Evolutionary conservation across 768 basidiomycete species (phyloP).

Genomic region (Tylopilus sp.): DNA sequence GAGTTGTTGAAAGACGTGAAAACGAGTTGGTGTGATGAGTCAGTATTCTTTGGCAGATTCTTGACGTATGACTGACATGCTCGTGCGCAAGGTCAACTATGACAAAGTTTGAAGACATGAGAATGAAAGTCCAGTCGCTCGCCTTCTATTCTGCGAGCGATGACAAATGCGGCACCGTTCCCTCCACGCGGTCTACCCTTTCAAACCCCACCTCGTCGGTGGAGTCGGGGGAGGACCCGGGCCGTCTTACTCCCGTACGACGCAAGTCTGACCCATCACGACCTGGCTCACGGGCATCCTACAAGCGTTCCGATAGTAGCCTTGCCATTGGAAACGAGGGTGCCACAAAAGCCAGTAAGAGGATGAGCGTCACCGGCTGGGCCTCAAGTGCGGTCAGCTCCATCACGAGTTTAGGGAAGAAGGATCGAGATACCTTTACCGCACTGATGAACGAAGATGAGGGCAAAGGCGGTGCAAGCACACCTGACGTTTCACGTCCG

Average conservation of each 20-base stretch:
- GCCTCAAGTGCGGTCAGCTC: slow-evolving; percentile 63
- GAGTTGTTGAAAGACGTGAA: slow-evolving; percentile 72
- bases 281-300: slow-evolving; percentile 54
- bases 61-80: slow-evolving; percentile 4
- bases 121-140: slow-evolving; percentile 16
- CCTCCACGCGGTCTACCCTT: slow-evolving; percentile 31
- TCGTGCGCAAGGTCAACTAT: slow-evolving; percentile 26
- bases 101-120: slow-evolving; percentile 25
- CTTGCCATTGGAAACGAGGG: slow-evolving; percentile 35
- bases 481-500: slow-evolving; percentile 30
- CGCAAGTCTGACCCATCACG: slow-evolving; percentile 51
- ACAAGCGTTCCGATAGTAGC: slow-evolving; percentile 61
- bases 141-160: slow-evolving; percentile 18
- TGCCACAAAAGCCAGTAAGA: slow-evolving; percentile 37
- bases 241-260: slow-evolving; percentile 23
- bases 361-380: slow-evolving; percentile 45
- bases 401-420: slow-evolving; percentile 54
- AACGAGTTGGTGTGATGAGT: slow-evolving; percentile 66
- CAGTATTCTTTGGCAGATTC: slow-evolving; percentile 19
- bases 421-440: slow-evolving; percentile 61
- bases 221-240: slow-evolving; percentile 38
- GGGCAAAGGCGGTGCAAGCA: slow-evolving; percentile 21
- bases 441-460: slow-evolving; percentile 51
- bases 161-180: slow-evolving; percentile 31
- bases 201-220: slow-evolving; percentile 20